These are phyloP conservation scores for Turnera subulata DNA, from an alignment of 345 rosid species.

Conservation along the genomic window DNA sequence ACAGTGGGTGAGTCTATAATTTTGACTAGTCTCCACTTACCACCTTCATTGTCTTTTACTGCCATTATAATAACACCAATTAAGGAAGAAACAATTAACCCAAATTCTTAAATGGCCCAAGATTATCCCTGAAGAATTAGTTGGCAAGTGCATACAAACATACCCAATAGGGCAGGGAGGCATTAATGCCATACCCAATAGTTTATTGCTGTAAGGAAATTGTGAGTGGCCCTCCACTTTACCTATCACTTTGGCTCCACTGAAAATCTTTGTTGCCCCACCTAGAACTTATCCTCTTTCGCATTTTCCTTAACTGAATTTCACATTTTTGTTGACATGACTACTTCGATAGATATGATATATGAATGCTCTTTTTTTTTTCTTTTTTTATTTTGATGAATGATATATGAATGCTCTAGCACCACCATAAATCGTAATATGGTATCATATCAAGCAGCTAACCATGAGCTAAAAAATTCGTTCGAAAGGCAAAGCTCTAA, in stretches of 20 bases:
- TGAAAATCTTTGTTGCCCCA: too few species aligned
- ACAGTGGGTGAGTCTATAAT: neutral
- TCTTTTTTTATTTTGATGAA: too few species aligned
- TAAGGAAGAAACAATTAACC: neutral
- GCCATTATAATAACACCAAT: slow-evolving; percentile 9
- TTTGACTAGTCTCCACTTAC: neutral
- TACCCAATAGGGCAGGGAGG: neutral
- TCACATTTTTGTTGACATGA: too few species aligned
- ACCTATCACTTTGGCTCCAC: too few species aligned
- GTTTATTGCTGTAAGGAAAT: neutral
- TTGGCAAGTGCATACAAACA: slow-evolving; percentile 4
- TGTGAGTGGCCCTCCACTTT: too few species aligned
- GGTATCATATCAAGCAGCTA: neutral
- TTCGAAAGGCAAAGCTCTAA: too few species aligned
- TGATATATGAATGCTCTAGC: neutral
- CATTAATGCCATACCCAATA: neutral
- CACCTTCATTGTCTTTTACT: slow-evolving; percentile 7
- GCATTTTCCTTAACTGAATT: too few species aligned
- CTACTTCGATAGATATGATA: too few species aligned
- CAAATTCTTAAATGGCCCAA: neutral
- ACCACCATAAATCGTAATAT: neutral
- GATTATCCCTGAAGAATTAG: neutral
- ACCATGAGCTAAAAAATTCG: neutral
- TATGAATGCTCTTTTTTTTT: neutral
- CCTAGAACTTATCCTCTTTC: too few species aligned